phyloP scores from a whole-genome alignment of 352 stramenopile genomes.

The Globisporangium barbulae region DNA sequence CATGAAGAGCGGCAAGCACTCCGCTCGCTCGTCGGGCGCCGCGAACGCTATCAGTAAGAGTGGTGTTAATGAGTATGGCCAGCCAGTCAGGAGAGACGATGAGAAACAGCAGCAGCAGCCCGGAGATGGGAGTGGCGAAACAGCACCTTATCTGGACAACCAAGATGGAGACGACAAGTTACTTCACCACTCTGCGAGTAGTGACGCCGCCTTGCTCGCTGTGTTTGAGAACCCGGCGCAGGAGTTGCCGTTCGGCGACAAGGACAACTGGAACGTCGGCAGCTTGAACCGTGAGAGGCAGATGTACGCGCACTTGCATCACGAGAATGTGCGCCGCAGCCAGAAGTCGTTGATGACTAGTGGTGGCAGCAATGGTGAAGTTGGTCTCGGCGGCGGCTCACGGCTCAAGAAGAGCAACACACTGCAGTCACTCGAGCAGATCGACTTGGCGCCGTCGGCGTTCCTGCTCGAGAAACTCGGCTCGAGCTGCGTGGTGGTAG shows the following conservation, averaged over 20 bases:
- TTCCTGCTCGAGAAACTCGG: slow-evolving; percentile 73
- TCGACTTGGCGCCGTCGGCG: slow-evolving; percentile 58
- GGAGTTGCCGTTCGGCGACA: slow-evolving; percentile 62
- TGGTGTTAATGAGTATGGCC: slow-evolving; percentile 2
- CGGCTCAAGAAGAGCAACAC: slow-evolving; percentile 21
- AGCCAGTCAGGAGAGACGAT: background rate
- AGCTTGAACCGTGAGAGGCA: slow-evolving; percentile 71
- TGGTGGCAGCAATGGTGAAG: background rate
- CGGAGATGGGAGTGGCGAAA: slow-evolving; percentile 5
- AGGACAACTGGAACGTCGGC: slow-evolving; percentile 77
- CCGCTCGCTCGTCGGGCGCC: background rate
- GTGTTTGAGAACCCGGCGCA: slow-evolving; percentile 38
- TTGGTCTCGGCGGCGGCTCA: slow-evolving; percentile 19
- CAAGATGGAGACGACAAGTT: slow-evolving; percentile 1
- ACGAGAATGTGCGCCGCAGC: slow-evolving; percentile 55
- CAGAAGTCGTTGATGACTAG: slow-evolving; percentile 39
- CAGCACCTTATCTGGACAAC: slow-evolving; percentile 13
- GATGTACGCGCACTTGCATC: slow-evolving; percentile 73
- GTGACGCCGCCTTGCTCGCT: slow-evolving; percentile 28
- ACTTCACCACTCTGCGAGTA: background rate
- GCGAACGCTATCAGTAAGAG: slow-evolving; percentile 18
- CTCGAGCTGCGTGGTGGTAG: slow-evolving; percentile 48
- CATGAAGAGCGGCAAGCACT: slow-evolving; percentile 31
- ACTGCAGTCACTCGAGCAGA: slow-evolving; percentile 30
- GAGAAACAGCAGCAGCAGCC: background rate